Evolutionary conservation across 345 rosid genomes (phyloP).

Genomic region (Populus pruinosa): DNA sequence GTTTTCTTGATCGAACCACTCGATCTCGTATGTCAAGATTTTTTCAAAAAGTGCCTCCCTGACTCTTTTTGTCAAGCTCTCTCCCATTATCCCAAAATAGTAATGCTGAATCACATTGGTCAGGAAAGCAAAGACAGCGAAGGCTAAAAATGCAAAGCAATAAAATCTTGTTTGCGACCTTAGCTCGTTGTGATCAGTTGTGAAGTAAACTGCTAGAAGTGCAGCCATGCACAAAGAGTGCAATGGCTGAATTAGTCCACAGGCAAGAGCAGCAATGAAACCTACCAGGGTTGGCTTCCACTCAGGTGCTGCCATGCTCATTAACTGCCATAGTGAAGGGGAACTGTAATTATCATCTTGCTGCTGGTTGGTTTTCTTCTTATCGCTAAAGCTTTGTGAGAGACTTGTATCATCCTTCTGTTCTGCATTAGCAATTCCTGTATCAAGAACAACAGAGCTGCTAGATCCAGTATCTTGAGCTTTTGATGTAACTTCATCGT

Average conservation of each 20-base stretch:
- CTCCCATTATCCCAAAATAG: constrained; percentile 35
- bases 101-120: constrained; percentile 38
- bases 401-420: background rate
- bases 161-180: constrained; percentile 19
- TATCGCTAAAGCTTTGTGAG: background rate
- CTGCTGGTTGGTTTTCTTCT: background rate
- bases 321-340: constrained; percentile 18
- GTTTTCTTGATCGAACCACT: constrained; percentile 37
- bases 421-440: background rate
- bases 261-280: constrained; percentile 19
- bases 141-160: constrained; percentile 21
- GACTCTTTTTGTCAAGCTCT: constrained; percentile 22
- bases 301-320: constrained; percentile 24
- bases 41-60: constrained; percentile 24
- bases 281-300: constrained; percentile 28
- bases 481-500: background rate
- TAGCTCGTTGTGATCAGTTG: constrained; percentile 13
- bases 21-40: constrained; percentile 31
- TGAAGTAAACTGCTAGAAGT: constrained; percentile 23
- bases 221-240: constrained; percentile 22
- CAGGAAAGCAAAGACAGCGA: constrained; percentile 17
- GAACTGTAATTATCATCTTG: background rate
- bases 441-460: background rate
- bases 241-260: constrained; percentile 24
- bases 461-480: background rate